Conservation (phyloP, 1,139 yeast species). For the Hanseniaspora sp. region DNA sequence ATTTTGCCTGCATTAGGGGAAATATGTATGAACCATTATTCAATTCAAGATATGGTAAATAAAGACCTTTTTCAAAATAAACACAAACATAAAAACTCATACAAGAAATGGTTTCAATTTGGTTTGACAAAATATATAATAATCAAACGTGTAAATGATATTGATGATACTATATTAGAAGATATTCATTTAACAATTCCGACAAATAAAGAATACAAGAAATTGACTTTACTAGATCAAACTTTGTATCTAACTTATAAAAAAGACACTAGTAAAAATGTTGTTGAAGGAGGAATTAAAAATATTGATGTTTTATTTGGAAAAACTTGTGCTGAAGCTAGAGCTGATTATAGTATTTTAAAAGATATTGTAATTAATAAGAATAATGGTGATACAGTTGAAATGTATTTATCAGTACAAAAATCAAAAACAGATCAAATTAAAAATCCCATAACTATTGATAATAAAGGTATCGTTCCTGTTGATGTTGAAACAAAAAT, state of each 20-base stretch:
- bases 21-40: constrained; percentile 3
- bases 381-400: constrained; percentile 17
- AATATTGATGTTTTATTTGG: constrained; percentile 63
- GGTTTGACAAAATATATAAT: constrained; percentile 18
- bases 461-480: not conserved
- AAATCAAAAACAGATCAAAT: not conserved
- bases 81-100: constrained; percentile 10
- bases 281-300: constrained; percentile 19
- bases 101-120: constrained; percentile 13
- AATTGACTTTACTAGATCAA: not conserved
- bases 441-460: not conserved
- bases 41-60: not conserved
- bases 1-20: constrained; percentile 6
- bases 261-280: not conserved
- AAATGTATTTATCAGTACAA: constrained; percentile 25
- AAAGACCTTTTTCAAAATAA: constrained; percentile 9
- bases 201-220: constrained; percentile 2
- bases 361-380: constrained; percentile 20
- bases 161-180: constrained; percentile 23
- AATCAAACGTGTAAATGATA: constrained; percentile 19
- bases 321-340: constrained; percentile 60
- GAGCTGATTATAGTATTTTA: constrained; percentile 38
- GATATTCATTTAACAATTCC: not conserved
- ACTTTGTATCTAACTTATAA: constrained; percentile 19
- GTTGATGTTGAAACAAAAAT: constrained; percentile 3